Evolutionary conservation across 495 filamentous ascomycete species (phyloP).

Genomic region (Astrocystis sublimbata): DNA sequence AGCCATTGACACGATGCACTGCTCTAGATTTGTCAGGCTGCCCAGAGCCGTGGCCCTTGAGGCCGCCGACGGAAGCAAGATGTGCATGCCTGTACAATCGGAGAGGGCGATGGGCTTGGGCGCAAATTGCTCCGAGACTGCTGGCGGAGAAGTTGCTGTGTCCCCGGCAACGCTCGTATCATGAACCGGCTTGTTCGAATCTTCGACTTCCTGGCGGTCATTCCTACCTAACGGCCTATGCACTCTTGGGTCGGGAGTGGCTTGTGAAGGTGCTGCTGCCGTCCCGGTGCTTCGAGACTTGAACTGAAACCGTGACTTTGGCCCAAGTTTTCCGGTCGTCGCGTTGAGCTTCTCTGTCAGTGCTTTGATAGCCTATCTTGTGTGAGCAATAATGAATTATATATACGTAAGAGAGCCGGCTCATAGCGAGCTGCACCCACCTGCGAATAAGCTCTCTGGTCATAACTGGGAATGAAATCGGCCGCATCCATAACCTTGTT

Average conservation of each 20-base stretch:
- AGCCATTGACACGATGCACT: slow-evolving; percentile 79
- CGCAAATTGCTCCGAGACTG: slow-evolving; percentile 37
- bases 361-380: slow-evolving; percentile 38
- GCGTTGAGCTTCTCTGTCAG: slow-evolving; percentile 47
- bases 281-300: slow-evolving; percentile 32
- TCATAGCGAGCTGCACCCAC: slow-evolving; percentile 17
- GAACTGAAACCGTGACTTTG: slow-evolving; percentile 51
- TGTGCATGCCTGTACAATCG: slow-evolving; percentile 63
- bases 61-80: slow-evolving; percentile 69
- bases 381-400: slow-evolving; percentile 17
- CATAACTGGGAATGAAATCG: slow-evolving; percentile 47
- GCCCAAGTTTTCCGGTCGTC: slow-evolving; percentile 39
- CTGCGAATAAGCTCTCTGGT: slow-evolving; percentile 46
- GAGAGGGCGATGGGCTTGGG: slow-evolving; percentile 64
- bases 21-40: slow-evolving; percentile 67
- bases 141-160: slow-evolving; percentile 28
- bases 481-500: slow-evolving; percentile 46
- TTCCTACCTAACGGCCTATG: slow-evolving; percentile 25
- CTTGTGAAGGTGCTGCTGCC: slow-evolving; percentile 14
- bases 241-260: slow-evolving; percentile 16
- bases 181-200: slow-evolving; percentile 1
- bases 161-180: slow-evolving; percentile 37
- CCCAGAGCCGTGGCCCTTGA: slow-evolving; percentile 68
- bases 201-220: slow-evolving; percentile 21
- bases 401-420: not conserved